Evolutionary conservation across 192 early-diverging fungal species (phyloP).

Genomic region (Podila verticillata): DNA sequence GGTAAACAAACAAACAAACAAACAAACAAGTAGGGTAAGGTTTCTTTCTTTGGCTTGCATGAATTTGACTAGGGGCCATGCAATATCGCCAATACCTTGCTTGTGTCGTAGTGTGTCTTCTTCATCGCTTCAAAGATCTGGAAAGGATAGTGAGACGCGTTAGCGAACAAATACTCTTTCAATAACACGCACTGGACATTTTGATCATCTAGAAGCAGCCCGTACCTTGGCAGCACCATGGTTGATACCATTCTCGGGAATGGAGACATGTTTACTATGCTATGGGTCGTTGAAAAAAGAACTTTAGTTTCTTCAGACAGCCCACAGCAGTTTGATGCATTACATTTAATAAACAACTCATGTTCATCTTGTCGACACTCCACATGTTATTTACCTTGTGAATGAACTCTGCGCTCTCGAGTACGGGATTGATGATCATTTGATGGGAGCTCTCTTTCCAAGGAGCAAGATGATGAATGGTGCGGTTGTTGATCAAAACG

Average conservation of each 20-base stretch:
- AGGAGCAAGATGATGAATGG: background rate
- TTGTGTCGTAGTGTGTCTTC: slow-evolving; percentile 57
- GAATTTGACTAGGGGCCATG: background rate
- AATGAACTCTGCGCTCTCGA: slow-evolving; percentile 64
- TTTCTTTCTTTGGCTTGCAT: background rate
- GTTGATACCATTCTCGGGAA: slow-evolving; percentile 61
- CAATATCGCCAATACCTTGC: slow-evolving; percentile 53
- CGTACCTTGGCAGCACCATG: slow-evolving; percentile 59
- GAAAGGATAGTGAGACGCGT: background rate
- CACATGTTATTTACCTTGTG: slow-evolving; percentile 43
- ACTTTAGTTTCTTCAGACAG: too few species aligned
- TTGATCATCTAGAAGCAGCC: background rate
- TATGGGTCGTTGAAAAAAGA: background rate
- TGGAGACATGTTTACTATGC: slow-evolving; percentile 69
- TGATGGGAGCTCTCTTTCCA: background rate
- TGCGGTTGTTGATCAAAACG: background rate
- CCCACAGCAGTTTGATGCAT: too few species aligned
- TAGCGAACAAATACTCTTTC: background rate
- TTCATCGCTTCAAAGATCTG: slow-evolving; percentile 73
- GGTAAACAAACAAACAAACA: background rate
- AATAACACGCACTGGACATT: background rate
- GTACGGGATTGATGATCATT: slow-evolving; percentile 58
- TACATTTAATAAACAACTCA: background rate
- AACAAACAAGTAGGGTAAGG: too few species aligned
- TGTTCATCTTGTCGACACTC: background rate